These are phyloP conservation scores for Apocynum venetum DNA, from an alignment of 257 asterid species.

Conservation along the genomic window DNA sequence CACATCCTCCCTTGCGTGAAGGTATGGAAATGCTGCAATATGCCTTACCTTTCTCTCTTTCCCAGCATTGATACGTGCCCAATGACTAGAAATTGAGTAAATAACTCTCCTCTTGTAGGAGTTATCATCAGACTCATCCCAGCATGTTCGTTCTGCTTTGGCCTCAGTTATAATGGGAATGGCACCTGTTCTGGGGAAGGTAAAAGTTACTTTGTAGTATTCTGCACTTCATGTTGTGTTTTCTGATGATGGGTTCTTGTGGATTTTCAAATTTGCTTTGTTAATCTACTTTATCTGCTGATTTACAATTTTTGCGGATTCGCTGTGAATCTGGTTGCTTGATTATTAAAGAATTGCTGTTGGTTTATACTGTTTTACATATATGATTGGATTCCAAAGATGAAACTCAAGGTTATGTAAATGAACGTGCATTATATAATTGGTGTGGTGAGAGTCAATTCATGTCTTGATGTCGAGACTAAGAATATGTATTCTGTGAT, in stretches of 20 bases:
- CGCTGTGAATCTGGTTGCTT: background rate
- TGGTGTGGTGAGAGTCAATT: background rate
- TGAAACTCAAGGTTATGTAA: conserved; percentile 6
- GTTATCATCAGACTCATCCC: conserved; percentile 40
- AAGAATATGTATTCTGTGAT: background rate
- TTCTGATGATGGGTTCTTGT: background rate
- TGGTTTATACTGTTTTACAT: background rate
- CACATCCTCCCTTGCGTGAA: conserved; percentile 42
- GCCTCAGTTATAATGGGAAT: conserved; percentile 49
- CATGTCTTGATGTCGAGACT: background rate
- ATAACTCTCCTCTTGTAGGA: conserved; percentile 21
- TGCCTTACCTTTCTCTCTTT: background rate
- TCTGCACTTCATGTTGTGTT: background rate
- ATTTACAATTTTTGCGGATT: background rate
- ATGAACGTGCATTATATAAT: background rate
- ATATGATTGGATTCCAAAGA: background rate
- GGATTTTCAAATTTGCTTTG: background rate
- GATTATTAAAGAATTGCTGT: background rate
- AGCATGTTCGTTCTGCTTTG: conserved; percentile 47
- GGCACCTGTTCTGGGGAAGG: conserved; percentile 44
- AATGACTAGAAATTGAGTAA: background rate
- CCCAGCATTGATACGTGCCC: background rate
- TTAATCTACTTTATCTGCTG: background rate
- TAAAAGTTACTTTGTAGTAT: conserved; percentile 4
- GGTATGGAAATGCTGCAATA: conserved; percentile 21